Evolutionary conservation across 257 asterid genomes (phyloP), one percentile per base, ranked within the genome.

Genomic region (Plectranthus barbatus): DNA sequence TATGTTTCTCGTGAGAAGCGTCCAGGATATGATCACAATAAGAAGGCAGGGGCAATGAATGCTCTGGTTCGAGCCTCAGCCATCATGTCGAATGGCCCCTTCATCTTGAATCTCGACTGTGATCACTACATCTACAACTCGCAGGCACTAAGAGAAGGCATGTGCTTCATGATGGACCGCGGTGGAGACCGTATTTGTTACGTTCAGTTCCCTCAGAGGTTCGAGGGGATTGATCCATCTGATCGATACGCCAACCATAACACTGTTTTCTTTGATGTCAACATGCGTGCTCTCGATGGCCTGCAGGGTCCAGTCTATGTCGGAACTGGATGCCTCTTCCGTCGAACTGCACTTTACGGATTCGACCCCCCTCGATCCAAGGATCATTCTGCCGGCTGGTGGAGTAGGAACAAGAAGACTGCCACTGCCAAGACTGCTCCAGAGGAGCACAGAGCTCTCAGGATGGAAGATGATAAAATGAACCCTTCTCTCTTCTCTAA

Each of bases 21-120:
- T 11, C 95, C 97, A 0, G 94, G 95, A 0, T 89, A 89, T 57
- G 97, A 89, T 74, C 97, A 89, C 82, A 89, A 89, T 71, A 89
- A 89, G 74, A 89, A 89, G 80, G 97, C 97, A 12, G 97, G 97
- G 17, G 97, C 97, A 24, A 86, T 89, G 97, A 89, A 89, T 60
- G 95, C 95, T 1, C 64, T 89, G 73, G 96, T 89, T 68, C 84
- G 96, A 24, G 95, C 94, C 49, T 86, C 96, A 1, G 96, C 96
- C 47, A 77, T 89, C 73, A 82, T 86, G 96, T 89, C 96, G 42
- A 89, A 89, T 37, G 96, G 96, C n/a, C 93, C 96, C 19, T 89
- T 89, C 69, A 89, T 89, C 62, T 84, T 89, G 20, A 89, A 89
- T 59, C 95, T 89, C 0, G 96, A 89, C n/a, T n/a, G n/a, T n/a